phyloP scores from a whole-genome alignment of 1,139 yeast species.

The Debaryomyces coudertii region DNA sequence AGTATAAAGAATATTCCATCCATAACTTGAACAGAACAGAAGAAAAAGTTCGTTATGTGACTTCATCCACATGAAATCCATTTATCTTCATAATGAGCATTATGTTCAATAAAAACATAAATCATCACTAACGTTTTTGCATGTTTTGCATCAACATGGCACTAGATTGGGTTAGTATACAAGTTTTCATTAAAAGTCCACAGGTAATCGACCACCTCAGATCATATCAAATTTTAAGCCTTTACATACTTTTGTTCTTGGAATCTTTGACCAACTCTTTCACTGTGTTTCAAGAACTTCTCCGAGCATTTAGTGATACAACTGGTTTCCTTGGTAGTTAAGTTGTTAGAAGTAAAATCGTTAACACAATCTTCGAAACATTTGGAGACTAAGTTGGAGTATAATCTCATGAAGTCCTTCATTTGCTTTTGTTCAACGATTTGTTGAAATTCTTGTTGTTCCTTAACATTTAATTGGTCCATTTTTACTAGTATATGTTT shows the following conservation, averaged over 20 bases:
- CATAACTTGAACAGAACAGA: neutral
- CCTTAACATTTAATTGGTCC: slow-evolving; percentile 87
- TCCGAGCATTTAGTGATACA: slow-evolving; percentile 94
- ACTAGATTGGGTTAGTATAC: slow-evolving; percentile 34
- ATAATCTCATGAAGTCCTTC: slow-evolving; percentile 97
- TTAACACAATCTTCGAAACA: slow-evolving; percentile 97
- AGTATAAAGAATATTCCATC: slow-evolving; percentile 3
- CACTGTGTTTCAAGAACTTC: slow-evolving; percentile 96
- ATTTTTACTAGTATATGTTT: slow-evolving; percentile 32
- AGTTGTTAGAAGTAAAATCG: slow-evolving; percentile 90
- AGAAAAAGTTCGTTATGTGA: slow-evolving; percentile 9
- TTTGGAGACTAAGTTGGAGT: slow-evolving; percentile 93
- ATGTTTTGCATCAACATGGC: slow-evolving; percentile 55
- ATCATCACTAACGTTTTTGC: slow-evolving; percentile 33
- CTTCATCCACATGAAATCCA: slow-evolving; percentile 6
- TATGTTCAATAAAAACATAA: neutral
- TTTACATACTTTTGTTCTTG: slow-evolving; percentile 81
- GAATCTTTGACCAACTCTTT: slow-evolving; percentile 98
- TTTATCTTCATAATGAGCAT: slow-evolving; percentile 4
- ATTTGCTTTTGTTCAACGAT: slow-evolving; percentile 96
- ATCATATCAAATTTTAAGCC: neutral
- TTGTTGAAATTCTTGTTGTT: slow-evolving; percentile 95
- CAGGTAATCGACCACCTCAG: neutral
- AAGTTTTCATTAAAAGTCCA: neutral
- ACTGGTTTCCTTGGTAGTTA: slow-evolving; percentile 79